phyloP scores from a whole-genome alignment of 768 basidiomycete species.

The Russula emetica region DNA sequence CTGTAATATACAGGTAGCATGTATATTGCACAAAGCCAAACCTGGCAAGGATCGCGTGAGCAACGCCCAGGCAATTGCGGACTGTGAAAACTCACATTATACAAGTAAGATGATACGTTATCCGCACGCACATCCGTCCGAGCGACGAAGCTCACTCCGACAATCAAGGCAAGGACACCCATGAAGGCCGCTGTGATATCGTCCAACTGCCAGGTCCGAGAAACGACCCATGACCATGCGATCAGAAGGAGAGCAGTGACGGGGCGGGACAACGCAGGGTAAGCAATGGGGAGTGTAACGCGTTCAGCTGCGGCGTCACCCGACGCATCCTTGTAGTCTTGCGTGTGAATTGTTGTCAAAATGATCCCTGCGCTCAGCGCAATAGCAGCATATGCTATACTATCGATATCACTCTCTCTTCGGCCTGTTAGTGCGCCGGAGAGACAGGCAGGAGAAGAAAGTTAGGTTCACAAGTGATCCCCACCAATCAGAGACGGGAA shows the following conservation, averaged over 20 bases:
- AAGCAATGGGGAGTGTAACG: slow-evolving; percentile 43
- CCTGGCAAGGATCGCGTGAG: slow-evolving; percentile 9
- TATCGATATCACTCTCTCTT: slow-evolving; percentile 29
- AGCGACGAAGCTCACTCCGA: slow-evolving; percentile 30
- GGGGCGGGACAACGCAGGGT: slow-evolving; percentile 36
- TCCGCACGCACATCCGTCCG: slow-evolving; percentile 22
- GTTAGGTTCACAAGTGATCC: neutral
- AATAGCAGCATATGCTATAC: slow-evolving; percentile 34
- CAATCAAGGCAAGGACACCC: slow-evolving; percentile 34
- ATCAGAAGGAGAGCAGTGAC: slow-evolving; percentile 37
- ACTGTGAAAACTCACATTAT: slow-evolving; percentile 23
- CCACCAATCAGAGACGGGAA: neutral
- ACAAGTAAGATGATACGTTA: slow-evolving; percentile 27
- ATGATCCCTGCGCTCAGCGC: slow-evolving; percentile 34
- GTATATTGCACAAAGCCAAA: slow-evolving; percentile 27
- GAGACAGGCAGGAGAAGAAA: too few species aligned
- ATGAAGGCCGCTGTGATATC: slow-evolving; percentile 31
- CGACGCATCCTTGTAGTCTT: slow-evolving; percentile 45
- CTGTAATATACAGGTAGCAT: slow-evolving; percentile 27
- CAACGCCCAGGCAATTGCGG: slow-evolving; percentile 15
- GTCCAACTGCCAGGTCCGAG: slow-evolving; percentile 38
- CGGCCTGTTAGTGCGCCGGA: neutral
- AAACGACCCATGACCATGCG: slow-evolving; percentile 39
- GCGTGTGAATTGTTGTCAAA: slow-evolving; percentile 46
- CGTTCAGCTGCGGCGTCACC: slow-evolving; percentile 41